These are phyloP conservation scores for Verbascum thapsus DNA, from an alignment of 257 asterid genomes.

Conservation along the genomic window DNA sequence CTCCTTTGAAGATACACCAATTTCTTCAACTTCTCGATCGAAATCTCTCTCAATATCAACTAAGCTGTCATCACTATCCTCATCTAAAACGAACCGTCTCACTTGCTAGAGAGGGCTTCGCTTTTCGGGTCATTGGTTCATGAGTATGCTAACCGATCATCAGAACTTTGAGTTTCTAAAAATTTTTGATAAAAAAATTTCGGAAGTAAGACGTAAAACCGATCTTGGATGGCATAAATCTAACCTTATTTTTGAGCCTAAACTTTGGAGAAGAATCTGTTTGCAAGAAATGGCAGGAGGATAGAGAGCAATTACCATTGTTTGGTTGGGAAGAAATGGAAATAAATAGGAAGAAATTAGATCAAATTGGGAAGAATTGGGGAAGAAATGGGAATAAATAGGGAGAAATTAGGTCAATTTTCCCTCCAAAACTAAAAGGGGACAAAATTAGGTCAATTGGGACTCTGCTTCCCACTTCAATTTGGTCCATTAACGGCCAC, in stretches of 20 bases:
- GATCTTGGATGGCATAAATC: no score
- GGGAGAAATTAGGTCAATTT: no score
- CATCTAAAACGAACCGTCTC: slow-evolving; percentile 43
- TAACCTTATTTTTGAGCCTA: background rate
- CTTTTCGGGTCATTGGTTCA: slow-evolving; percentile 94
- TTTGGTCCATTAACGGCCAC: no score
- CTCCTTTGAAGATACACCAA: slow-evolving; percentile 39
- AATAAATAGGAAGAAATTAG: no score
- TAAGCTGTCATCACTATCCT: slow-evolving; percentile 28
- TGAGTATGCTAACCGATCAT: slow-evolving; percentile 86
- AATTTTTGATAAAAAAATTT: no score
- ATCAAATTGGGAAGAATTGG: no score
- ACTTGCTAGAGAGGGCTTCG: slow-evolving; percentile 75
- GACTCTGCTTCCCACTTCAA: no score
- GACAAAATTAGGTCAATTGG: no score
- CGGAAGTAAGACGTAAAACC: no score
- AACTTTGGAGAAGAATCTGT: no score
- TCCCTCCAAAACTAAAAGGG: no score
- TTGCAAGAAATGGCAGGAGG: slow-evolving; percentile 4
- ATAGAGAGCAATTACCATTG: slow-evolving; percentile 7
- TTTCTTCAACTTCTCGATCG: slow-evolving; percentile 45
- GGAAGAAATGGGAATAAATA: no score
- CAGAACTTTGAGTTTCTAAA: slow-evolving; percentile 52
- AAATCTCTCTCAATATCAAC: slow-evolving; percentile 31
- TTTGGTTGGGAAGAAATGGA: slow-evolving; percentile 5